Base-by-base conservation (phyloP, 2,329 filamentous ascomycete species). In the Cladosporium velox region DNA sequence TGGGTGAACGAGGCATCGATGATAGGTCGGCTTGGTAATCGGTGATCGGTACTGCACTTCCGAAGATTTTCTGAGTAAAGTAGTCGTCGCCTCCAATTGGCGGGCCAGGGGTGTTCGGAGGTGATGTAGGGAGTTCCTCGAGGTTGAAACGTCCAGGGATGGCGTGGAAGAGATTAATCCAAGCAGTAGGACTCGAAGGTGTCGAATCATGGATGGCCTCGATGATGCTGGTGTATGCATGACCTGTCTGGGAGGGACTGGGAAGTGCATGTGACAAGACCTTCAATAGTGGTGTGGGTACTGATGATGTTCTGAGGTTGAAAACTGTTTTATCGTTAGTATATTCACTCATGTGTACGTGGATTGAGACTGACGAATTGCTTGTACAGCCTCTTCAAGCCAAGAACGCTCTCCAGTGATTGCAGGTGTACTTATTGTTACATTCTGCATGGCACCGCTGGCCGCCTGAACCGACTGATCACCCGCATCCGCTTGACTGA, bases 91-190 rank as follows among this genome's bases (percentile, higher is more conserved):
- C 82, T 24, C 81, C 81, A 41, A 83, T 79, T 0, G 79, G 76
- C 4, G 79, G 80, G 11, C 80, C 81, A 14, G 87, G 87, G 2
- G 87, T 88, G 61, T 80, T 84, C 4, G 87, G 86, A 10, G 87
- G 87, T n/a, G 87, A 88, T 34, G 83, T 85, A 8, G 87, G 87
- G 4, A 89, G 80, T 69, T 88, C 87, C 24, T 83, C 82, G 41
- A 89, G 80, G 65, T 83, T 88, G 77, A 88, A 88, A 62, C 85
- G 84, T 49, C 85, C 84, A 11, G 86, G 86, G 1, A 88, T 85
- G 0, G 87, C 87, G 72, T 89, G 87, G 64, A 86, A 87, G 59
- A 89, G 84, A 67, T 87, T 88, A 75, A 89, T 87, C 79, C 87
- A 89, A 2, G 83, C 82, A 0, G 83, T 86, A 15, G 82, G 80